Evolutionary conservation across 495 filamentous ascomycete genomes (phyloP).

Genomic region (Lindgomyces ingoldianus): DNA sequence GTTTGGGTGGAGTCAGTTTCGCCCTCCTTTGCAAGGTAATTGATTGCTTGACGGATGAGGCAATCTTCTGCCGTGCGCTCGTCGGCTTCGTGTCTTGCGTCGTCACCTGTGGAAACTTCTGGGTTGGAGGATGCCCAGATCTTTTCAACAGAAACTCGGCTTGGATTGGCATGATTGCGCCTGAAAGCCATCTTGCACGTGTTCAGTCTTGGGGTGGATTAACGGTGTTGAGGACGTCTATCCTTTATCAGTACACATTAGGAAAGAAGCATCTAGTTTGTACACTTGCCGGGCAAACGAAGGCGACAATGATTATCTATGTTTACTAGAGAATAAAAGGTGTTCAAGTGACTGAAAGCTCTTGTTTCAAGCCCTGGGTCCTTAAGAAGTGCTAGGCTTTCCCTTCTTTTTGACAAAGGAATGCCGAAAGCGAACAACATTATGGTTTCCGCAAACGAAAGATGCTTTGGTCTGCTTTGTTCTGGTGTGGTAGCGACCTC

Average conservation of each 20-base stretch:
- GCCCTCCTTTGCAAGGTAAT: conserved; percentile 17
- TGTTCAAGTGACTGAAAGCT: conserved; percentile 6
- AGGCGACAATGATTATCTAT: not conserved
- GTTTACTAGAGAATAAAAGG: not conserved
- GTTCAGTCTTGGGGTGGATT: not conserved
- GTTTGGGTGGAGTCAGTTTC: not conserved
- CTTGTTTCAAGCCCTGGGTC: conserved; percentile 5
- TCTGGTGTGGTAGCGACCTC: not conserved
- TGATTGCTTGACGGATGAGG: conserved; percentile 23
- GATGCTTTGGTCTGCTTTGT: not conserved
- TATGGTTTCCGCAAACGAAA: conserved; percentile 29
- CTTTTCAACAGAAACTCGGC: not conserved
- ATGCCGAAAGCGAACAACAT: conserved; percentile 21
- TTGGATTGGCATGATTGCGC: not conserved
- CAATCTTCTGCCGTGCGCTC: conserved; percentile 17
- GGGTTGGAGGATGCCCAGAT: not conserved
- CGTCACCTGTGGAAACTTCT: not conserved
- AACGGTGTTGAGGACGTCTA: not conserved
- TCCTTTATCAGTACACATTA: not conserved
- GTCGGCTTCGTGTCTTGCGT: not conserved
- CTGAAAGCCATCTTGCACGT: not conserved
- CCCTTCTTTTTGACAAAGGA: conserved; percentile 29
- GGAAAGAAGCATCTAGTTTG: not conserved
- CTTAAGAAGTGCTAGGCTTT: not conserved
- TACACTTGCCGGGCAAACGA: not conserved